Conservation (phyloP, 139 green algal species). For the Chara braunii region DNA sequence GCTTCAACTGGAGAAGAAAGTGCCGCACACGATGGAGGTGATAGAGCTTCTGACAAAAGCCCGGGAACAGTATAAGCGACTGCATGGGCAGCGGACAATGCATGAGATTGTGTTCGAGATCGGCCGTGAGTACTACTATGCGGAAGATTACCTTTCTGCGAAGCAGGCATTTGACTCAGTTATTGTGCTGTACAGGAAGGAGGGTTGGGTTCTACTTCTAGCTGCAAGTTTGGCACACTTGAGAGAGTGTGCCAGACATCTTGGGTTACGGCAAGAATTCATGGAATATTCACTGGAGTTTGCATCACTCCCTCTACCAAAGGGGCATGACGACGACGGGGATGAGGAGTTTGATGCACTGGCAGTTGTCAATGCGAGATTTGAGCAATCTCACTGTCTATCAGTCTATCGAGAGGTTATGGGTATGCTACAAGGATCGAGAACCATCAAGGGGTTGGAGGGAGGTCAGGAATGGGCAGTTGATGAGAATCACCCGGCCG, state of each 20-base stretch:
- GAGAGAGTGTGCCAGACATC: slow-evolving; percentile 48
- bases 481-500: background rate
- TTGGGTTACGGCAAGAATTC: slow-evolving; percentile 46
- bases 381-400: too few species aligned
- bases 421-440: background rate
- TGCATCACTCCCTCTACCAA: slow-evolving; percentile 21
- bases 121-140: slow-evolving; percentile 29
- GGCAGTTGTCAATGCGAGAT: too few species aligned
- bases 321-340: background rate
- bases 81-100: slow-evolving; percentile 6
- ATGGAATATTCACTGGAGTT: slow-evolving; percentile 56
- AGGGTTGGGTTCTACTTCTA: slow-evolving; percentile 48
- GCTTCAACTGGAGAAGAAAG: background rate
- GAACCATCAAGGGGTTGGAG: too few species aligned
- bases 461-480: background rate
- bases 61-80: slow-evolving; percentile 29
- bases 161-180: slow-evolving; percentile 25
- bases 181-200: slow-evolving; percentile 18
- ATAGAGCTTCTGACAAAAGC: slow-evolving; percentile 38
- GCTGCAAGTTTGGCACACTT: slow-evolving; percentile 43
- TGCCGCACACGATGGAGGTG: background rate
- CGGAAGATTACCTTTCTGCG: slow-evolving; percentile 15
- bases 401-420: too few species aligned
- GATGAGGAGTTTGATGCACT: too few species aligned
- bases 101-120: slow-evolving; percentile 26